A percentile compares a stretch with the other conserved stretches of the same genome.
These are phyloP conservation scores for Aspergillus sp. DNA, from an alignment of 2,329 filamentous ascomycete species.

Conservation along the genomic window DNA sequence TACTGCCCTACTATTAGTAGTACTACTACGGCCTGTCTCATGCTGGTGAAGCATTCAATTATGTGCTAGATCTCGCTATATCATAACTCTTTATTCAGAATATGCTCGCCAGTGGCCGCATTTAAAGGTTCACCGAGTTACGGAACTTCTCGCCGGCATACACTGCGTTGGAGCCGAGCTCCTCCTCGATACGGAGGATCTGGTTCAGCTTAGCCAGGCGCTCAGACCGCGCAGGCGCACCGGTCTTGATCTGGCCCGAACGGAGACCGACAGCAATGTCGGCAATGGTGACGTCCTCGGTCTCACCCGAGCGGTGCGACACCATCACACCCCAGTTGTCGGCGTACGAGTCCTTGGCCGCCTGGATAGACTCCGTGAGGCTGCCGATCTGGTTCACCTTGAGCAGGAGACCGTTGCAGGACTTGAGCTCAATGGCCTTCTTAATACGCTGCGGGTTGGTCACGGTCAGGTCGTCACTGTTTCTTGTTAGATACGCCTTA, in stretches of 20 bases:
- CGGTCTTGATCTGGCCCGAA: constrained; percentile 97
- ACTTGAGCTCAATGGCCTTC: constrained; percentile 98
- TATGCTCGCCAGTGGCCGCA: constrained; percentile 8
- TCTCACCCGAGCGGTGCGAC: constrained; percentile 97
- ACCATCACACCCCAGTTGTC: constrained; percentile 99
- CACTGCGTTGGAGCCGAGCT: constrained; percentile 83
- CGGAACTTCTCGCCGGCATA: constrained; percentile 92
- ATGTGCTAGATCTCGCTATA: constrained; percentile 14
- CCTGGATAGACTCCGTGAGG: constrained; percentile 96
- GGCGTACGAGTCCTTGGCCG: constrained; percentile 94
- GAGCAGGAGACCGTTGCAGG: constrained; percentile 93
- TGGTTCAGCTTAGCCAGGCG: constrained; percentile 99
- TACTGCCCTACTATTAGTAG: too few species aligned
- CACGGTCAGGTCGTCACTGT: constrained; percentile 88
- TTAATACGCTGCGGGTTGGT: constrained; percentile 99
- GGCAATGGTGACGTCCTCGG: constrained; percentile 97
- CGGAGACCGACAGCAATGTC: constrained; percentile 97
- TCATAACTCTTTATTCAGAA: constrained; percentile 12
- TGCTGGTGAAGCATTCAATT: constrained; percentile 14
- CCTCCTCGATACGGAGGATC: constrained; percentile 98
- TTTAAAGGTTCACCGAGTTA: constrained; percentile 77
- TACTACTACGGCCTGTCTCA: too few species aligned
- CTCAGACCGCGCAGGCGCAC: constrained; percentile 91
- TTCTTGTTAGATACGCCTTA: constrained; percentile 12
- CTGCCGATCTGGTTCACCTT: constrained; percentile 99